Evolutionary conservation across 345 rosid genomes (phyloP), one percentile per base, ranked within the genome.

Genomic region (Cardamine occulta): DNA sequence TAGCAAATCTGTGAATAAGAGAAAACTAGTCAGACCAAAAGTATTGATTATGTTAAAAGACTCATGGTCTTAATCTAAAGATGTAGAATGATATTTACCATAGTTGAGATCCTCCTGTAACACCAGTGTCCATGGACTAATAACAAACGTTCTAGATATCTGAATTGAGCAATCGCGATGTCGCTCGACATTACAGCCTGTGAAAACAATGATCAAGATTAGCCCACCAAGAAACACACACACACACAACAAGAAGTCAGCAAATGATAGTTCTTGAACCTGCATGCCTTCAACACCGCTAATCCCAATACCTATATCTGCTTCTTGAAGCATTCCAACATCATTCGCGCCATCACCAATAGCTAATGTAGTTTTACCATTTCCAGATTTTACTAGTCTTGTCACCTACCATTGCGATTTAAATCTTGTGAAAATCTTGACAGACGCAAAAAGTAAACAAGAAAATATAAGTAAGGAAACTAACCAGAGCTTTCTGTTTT

Each of bases 261-360:
- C 3, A 55, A 40, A 55, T 42, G 64, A 10, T 26, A 6, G 47
- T 52, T 19, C 39, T 4, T 7, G 60, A 61, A 93, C 96, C 98
- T 94, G 98, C 98, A 94, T 94, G 78, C 98, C 98, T 88, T 94
- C 98, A 19, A 89, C 96, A 21, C 98, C 98, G 70, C 97, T 94
- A 56, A 94, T 94, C 47, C 98, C 98, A 39, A 94, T 53, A 40
- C 98, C 98, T 42, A 94, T 86, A 73, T 94, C 98, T 62, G 98
- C 98, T 82, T 94, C 98, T 74, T 91, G 98, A 69, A 94, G 98
- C 98, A 94, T 94, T 57, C 98, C 98, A 55, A 94, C 98, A 72
- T 94, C 98, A 77, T 94, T 94, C 17, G 98, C 98, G 47, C 98
- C 98, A 82, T 94, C 98, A 54, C 98, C 98, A 28, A 94, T 87